Percentiles rank a stretch among this genome's conserved stretches.
These are phyloP conservation scores for Phyllosticta citrichinensis DNA, from an alignment of 2,329 filamentous ascomycete species.

Conservation along the genomic window DNA sequence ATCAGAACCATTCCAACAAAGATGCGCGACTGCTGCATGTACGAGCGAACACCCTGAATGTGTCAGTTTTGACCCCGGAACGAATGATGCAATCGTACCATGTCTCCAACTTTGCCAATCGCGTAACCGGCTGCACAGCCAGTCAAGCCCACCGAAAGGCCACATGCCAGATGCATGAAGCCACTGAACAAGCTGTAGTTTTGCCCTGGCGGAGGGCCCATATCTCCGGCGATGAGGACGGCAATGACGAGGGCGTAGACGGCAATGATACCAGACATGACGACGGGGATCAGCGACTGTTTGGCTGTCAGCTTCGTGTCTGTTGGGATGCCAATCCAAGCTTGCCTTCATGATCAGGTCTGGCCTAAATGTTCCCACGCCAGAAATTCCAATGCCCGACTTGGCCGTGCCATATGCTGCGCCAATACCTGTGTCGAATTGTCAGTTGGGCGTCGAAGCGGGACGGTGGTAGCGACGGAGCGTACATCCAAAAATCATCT, in stretches of 20 bases:
- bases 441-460: constrained; percentile 14
- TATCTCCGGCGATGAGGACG: constrained; percentile 87
- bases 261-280: constrained; percentile 99
- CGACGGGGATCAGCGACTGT: constrained; percentile 73
- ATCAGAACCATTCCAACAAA: constrained; percentile 99
- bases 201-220: constrained; percentile 57
- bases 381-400: constrained; percentile 78
- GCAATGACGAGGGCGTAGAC: constrained; percentile 96
- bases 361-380: constrained; percentile 73
- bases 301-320: background rate
- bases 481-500: constrained; percentile 77
- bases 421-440: constrained; percentile 45
- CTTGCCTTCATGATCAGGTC: constrained; percentile 85
- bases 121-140: constrained; percentile 43
- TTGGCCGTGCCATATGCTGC: constrained; percentile 84
- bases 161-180: constrained; percentile 88
- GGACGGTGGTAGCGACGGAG: background rate
- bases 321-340: constrained; percentile 9
- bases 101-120: constrained; percentile 91
- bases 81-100: constrained; percentile 40
- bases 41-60: constrained; percentile 66
- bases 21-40: constrained; percentile 91
- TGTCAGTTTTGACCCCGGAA: constrained; percentile 9
- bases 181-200: constrained; percentile 81
- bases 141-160: constrained; percentile 58